Evolutionary conservation across 768 basidiomycete species (phyloP), one percentile per base, ranked within the genome.

Genomic region (Collybia nuda): DNA sequence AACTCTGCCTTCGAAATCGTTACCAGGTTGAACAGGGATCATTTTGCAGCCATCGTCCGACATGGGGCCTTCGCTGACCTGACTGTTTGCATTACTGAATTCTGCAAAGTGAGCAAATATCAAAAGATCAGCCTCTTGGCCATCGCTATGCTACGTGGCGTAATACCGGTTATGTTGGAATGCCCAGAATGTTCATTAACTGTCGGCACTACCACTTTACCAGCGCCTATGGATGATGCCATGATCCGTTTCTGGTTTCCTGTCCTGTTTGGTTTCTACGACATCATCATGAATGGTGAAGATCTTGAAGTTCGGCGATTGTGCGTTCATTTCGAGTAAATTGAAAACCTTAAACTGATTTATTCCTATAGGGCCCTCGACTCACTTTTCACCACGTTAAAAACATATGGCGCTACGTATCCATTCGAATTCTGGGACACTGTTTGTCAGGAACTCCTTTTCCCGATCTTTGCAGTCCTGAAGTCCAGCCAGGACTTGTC

Each of bases 211-310:
- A 46, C 61, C 5, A 62, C 52, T 45, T 47, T 61, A 22, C 70
- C 70, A 36, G 64, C 67, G 43, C 65, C 73, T 0, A 75, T 75
- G 58, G 88, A 90, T 52, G 96, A 97, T 54, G 84, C 82, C 23
- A 95, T 94, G 90, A 88, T 98, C 69, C 88, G 86, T 59, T 98
- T 87, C 68, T 99, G 97, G 97, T 94, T 90, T 74, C 97, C 97
- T 0, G 85, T 93, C 1, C 75, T 98, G 32, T 96, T 98, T 63
- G 89, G 90, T n/a, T 98, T 98, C 74, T 98, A 95, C 69, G 97
- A 98, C 66, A 96, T 99, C 48, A 96, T 99, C 65, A 98, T 99
- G 96, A 98, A 97, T 54, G 97, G 93, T 15, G 97, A 98, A 66
- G 97, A 99, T 62, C 73, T 99, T 22, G 97, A 99, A 80, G 94